Percentiles rank a stretch among this genome's conserved stretches.
phyloP scores from a whole-genome alignment of 306 rosid species.

The Carpinus viminea region DNA sequence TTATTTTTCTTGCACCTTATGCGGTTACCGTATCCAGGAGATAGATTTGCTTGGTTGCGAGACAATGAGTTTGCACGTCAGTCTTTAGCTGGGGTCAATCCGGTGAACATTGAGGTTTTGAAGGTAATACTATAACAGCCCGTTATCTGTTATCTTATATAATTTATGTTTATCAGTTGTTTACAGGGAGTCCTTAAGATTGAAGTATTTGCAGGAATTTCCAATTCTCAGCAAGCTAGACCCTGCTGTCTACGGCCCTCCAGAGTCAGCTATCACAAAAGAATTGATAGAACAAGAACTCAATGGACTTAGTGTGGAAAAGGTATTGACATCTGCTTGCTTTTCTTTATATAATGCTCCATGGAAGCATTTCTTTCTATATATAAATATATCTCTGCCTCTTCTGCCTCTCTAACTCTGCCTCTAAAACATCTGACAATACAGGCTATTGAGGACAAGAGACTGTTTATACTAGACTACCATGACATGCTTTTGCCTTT shows the following conservation, averaged over 20 bases:
- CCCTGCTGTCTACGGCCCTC: constrained; percentile 71
- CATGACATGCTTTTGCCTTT: constrained; percentile 84
- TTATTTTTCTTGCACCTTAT: constrained; percentile 19
- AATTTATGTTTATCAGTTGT: background rate
- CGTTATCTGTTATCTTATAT: background rate
- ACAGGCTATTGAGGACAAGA: constrained; percentile 84
- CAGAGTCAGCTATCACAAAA: constrained; percentile 73
- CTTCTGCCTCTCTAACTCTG: constrained; percentile 1
- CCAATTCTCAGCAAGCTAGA: constrained; percentile 80
- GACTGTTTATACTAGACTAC: constrained; percentile 79
- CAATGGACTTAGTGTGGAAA: constrained; percentile 68
- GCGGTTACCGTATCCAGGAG: constrained; percentile 44
- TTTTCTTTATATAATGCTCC: background rate
- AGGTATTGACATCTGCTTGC: constrained; percentile 45
- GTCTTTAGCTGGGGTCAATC: constrained; percentile 88
- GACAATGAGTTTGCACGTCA: constrained; percentile 95
- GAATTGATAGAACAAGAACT: constrained; percentile 80
- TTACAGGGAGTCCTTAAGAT: constrained; percentile 10
- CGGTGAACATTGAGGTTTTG: constrained; percentile 82
- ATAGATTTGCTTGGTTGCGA: constrained; percentile 84
- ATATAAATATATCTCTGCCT: constrained; percentile 1
- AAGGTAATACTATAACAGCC: constrained; percentile 53
- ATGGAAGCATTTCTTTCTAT: background rate
- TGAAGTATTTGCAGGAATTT: constrained; percentile 56
- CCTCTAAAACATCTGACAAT: constrained; percentile 15